A percentile compares a stretch with the other conserved stretches of the same genome.
These are phyloP conservation scores for Iodosphaeria phyllophila DNA, from an alignment of 2,329 filamentous ascomycete genomes.

Conservation along the genomic window DNA sequence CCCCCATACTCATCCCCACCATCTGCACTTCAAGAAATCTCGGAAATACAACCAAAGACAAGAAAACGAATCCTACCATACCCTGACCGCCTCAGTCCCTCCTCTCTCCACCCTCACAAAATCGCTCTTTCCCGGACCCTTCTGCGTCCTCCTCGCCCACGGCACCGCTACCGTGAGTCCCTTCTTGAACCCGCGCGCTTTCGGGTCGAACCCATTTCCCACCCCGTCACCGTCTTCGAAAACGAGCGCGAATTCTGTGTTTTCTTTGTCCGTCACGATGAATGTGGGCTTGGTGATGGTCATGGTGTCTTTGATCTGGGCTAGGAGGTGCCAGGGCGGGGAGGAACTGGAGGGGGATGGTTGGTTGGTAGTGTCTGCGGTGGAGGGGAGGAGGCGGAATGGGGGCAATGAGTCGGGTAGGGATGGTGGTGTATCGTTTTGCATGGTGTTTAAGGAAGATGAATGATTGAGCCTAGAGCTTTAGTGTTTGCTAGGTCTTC, in stretches of 20 bases:
- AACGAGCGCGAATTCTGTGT: constrained; percentile 23
- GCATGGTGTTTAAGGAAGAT: too few species aligned
- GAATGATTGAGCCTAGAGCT: too few species aligned
- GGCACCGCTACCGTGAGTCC: constrained; percentile 19
- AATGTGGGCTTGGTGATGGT: constrained; percentile 30
- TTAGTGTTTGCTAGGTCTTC: too few species aligned
- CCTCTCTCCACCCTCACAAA: constrained; percentile 18
- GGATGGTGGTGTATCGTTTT: too few species aligned
- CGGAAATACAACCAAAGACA: too few species aligned
- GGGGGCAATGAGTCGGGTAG: too few species aligned
- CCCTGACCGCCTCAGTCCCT: constrained; percentile 14
- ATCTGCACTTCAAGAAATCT: too few species aligned
- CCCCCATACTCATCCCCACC: too few species aligned
- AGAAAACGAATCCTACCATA: too few species aligned
- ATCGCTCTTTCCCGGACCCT: constrained; percentile 18
- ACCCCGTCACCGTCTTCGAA: constrained; percentile 23
- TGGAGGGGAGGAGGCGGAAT: too few species aligned
- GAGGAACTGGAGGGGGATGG: not conserved
- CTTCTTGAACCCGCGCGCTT: constrained; percentile 18
- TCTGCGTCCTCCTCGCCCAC: constrained; percentile 14
- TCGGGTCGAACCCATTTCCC: too few species aligned
- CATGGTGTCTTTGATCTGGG: constrained; percentile 16
- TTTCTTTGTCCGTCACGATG: constrained; percentile 20
- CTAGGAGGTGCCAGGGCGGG: constrained; percentile 14
- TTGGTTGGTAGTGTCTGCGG: too few species aligned